Conservation (phyloP, 2,329 filamentous ascomycete species). For the Lachnellula arida region DNA sequence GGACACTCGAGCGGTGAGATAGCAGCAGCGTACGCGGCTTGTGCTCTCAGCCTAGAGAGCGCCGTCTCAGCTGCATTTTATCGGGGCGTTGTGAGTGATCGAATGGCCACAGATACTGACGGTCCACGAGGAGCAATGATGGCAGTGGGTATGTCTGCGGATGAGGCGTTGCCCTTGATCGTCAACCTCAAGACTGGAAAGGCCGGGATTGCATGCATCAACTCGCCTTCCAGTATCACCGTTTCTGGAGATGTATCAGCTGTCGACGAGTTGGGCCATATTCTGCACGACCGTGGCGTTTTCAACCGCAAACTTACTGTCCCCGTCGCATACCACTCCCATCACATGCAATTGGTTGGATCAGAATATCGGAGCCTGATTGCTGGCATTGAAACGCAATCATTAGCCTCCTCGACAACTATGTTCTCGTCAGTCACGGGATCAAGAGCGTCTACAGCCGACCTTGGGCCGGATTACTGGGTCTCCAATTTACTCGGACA, state of each 20-base stretch:
- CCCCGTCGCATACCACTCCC: slow-evolving; percentile 38
- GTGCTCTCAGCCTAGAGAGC: slow-evolving; percentile 22
- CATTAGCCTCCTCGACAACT: too few relatives aligned
- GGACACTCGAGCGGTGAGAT: slow-evolving; percentile 46
- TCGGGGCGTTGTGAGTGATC: too few relatives aligned
- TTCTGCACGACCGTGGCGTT: slow-evolving; percentile 21
- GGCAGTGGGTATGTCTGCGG: neutral
- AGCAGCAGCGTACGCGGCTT: slow-evolving; percentile 38
- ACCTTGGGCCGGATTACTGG: slow-evolving; percentile 37
- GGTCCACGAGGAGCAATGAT: neutral
- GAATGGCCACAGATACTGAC: neutral
- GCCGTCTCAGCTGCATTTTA: neutral
- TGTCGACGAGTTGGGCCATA: slow-evolving; percentile 12
- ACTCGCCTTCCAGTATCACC: slow-evolving; percentile 24
- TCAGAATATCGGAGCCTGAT: slow-evolving; percentile 4
- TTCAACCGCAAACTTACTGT: slow-evolving; percentile 34
- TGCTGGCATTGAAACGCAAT: too few relatives aligned
- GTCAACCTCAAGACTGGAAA: neutral
- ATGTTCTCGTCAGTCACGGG: neutral
- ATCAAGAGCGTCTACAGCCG: neutral
- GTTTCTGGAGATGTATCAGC: slow-evolving; percentile 19
- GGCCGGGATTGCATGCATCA: slow-evolving; percentile 20
- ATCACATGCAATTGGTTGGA: slow-evolving; percentile 18
- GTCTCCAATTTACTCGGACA: slow-evolving; percentile 39
- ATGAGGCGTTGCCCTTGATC: neutral